Evolutionary conservation across 2,329 filamentous ascomycete species (phyloP).

Genomic region (Ceratocystis eucalypticola): DNA sequence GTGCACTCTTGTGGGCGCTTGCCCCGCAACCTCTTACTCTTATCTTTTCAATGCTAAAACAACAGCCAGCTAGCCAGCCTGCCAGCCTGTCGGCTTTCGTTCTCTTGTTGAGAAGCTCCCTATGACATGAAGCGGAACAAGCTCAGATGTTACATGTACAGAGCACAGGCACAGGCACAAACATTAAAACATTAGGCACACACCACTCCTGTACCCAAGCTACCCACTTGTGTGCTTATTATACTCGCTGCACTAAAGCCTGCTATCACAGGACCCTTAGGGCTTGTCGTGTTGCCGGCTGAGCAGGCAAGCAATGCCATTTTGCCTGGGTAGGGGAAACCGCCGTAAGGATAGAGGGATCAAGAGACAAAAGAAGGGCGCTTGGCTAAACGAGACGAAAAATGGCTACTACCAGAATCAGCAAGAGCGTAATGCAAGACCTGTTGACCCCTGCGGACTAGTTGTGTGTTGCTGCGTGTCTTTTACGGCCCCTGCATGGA

Average conservation of each 20-base stretch:
- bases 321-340: not conserved
- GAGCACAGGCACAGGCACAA: constrained; percentile 11
- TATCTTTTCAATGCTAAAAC: not conserved
- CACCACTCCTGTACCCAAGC: not conserved
- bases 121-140: not conserved
- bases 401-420: not conserved
- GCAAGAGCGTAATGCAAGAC: not conserved
- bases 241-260: not conserved
- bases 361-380: not conserved
- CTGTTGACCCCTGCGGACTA: not conserved
- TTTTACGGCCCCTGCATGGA: not conserved
- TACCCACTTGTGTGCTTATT: not conserved
- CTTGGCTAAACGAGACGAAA: not conserved
- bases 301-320: not conserved
- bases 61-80: not conserved
- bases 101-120: not conserved
- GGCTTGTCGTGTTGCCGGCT: not conserved
- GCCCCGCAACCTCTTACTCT: not conserved
- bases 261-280: not conserved
- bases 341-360: not conserved
- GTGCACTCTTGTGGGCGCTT: too few relatives aligned
- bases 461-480: not conserved
- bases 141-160: constrained; percentile 9
- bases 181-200: not conserved
- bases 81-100: not conserved